These are phyloP conservation scores for Beauveria varroae DNA, from an alignment of 2,329 filamentous ascomycete genomes.

Conservation along the genomic window DNA sequence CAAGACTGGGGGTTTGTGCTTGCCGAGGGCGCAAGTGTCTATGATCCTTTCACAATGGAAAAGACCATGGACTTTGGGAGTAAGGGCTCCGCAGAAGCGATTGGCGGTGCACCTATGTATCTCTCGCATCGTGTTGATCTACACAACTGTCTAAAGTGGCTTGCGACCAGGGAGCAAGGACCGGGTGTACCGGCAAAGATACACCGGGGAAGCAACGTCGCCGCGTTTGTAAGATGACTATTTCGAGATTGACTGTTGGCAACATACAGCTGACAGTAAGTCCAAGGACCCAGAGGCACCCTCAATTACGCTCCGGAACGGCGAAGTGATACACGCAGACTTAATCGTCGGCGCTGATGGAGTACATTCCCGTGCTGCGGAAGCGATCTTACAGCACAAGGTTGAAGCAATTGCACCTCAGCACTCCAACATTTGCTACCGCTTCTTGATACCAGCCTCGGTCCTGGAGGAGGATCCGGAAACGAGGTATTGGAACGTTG, in stretches of 20 bases:
- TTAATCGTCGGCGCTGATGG: slow-evolving; percentile 35
- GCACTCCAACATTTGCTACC: slow-evolving; percentile 27
- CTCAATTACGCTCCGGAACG: slow-evolving; percentile 23
- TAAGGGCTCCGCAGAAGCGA: slow-evolving; percentile 14
- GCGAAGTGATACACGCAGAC: slow-evolving; percentile 16
- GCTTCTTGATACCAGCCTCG: slow-evolving; percentile 26
- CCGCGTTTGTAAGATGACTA: background rate
- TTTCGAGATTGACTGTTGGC: background rate
- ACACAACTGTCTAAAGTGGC: slow-evolving; percentile 26
- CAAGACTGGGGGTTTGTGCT: slow-evolving; percentile 20
- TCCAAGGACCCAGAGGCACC: slow-evolving; percentile 19
- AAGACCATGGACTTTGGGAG: background rate
- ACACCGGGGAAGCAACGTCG: slow-evolving; percentile 19
- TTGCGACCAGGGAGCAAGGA: slow-evolving; percentile 24
- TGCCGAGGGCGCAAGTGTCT: slow-evolving; percentile 11
- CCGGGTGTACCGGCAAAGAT: slow-evolving; percentile 20
- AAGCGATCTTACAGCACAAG: slow-evolving; percentile 20
- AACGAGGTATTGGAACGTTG: slow-evolving; percentile 24
- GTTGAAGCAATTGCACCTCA: slow-evolving; percentile 20
- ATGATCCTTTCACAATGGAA: slow-evolving; percentile 22
- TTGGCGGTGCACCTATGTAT: slow-evolving; percentile 26
- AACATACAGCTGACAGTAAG: background rate
- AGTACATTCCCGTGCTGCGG: slow-evolving; percentile 26
- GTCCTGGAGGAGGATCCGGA: slow-evolving; percentile 23
- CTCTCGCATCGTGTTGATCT: slow-evolving; percentile 33